Evolutionary conservation across 1,284 basidiomycete genomes (phyloP).

Genomic region (Malassezia pachydermatis): DNA sequence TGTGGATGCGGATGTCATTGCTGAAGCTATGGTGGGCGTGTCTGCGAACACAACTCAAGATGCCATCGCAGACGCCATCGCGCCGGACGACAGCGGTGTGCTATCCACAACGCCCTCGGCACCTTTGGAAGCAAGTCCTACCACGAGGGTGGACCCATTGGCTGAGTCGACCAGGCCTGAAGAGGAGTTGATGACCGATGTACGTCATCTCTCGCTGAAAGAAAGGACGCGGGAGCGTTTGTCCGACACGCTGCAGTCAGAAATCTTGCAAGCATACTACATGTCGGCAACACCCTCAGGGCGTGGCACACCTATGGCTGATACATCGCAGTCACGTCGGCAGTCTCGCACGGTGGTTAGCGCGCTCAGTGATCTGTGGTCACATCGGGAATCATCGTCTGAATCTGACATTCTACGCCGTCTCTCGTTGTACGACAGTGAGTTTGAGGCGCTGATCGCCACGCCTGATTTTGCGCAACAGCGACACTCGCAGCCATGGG

Average conservation of each 20-base stretch:
- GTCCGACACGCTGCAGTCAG: constrained; percentile 15
- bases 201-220: not conserved
- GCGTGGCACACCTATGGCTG: too few relatives aligned
- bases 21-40: too few relatives aligned
- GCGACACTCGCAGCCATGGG: not conserved
- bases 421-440: constrained; percentile 15
- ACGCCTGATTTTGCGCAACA: constrained; percentile 4
- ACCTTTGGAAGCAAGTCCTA: too few relatives aligned
- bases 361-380: not conserved
- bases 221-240: constrained; percentile 5
- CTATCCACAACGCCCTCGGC: too few relatives aligned
- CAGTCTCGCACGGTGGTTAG: not conserved
- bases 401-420: constrained; percentile 14
- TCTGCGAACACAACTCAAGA: too few relatives aligned
- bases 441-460: constrained; percentile 14
- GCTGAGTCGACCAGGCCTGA: not conserved
- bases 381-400: not conserved
- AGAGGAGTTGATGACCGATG: not conserved
- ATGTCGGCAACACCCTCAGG: too few relatives aligned
- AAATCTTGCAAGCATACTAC: constrained; percentile 14
- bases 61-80: too few relatives aligned
- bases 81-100: too few relatives aligned
- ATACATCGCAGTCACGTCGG: too few relatives aligned
- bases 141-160: not conserved
- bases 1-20: too few relatives aligned